These are phyloP conservation scores for Pythium rishiriense DNA, from an alignment of 352 stramenopile species.

Conservation along the genomic window DNA sequence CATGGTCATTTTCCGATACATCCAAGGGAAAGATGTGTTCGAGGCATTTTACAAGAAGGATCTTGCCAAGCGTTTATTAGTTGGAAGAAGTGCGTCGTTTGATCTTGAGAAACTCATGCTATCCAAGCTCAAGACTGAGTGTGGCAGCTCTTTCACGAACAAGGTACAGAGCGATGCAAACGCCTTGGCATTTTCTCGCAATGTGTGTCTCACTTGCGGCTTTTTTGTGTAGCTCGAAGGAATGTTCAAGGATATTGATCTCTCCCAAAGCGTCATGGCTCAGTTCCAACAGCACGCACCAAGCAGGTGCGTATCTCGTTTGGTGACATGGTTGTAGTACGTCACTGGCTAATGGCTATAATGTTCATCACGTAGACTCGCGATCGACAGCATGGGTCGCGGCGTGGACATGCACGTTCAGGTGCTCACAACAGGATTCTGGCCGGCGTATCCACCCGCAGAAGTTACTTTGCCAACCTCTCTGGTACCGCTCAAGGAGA, in stretches of 20 bases:
- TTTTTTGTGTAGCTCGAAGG: constrained; percentile 89
- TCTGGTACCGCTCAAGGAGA: constrained; percentile 69
- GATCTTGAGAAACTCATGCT: constrained; percentile 97
- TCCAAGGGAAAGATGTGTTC: constrained; percentile 98
- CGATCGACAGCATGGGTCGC: constrained; percentile 47
- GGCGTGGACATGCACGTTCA: constrained; percentile 95
- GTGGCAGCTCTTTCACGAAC: constrained; percentile 96
- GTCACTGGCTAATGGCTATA: neutral
- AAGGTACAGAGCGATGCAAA: too few species aligned
- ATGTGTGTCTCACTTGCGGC: neutral
- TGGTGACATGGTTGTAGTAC: neutral
- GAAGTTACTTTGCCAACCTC: constrained; percentile 77
- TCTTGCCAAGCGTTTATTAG: constrained; percentile 95
- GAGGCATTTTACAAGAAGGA: constrained; percentile 99
- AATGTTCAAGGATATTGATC: constrained; percentile 99
- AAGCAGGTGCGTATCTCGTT: constrained; percentile 45
- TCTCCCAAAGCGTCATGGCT: constrained; percentile 94
- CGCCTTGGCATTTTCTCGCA: too few species aligned
- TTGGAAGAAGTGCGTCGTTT: constrained; percentile 87
- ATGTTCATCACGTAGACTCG: constrained; percentile 21
- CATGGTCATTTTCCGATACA: constrained; percentile 96
- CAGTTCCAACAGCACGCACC: constrained; percentile 85
- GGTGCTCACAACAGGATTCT: constrained; percentile 97
- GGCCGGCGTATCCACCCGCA: constrained; percentile 91
- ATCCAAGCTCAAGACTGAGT: constrained; percentile 98